Base-by-base conservation (phyloP, 1,284 basidiomycete genomes). In the Cutaneotrichosporon mucoides region DNA sequence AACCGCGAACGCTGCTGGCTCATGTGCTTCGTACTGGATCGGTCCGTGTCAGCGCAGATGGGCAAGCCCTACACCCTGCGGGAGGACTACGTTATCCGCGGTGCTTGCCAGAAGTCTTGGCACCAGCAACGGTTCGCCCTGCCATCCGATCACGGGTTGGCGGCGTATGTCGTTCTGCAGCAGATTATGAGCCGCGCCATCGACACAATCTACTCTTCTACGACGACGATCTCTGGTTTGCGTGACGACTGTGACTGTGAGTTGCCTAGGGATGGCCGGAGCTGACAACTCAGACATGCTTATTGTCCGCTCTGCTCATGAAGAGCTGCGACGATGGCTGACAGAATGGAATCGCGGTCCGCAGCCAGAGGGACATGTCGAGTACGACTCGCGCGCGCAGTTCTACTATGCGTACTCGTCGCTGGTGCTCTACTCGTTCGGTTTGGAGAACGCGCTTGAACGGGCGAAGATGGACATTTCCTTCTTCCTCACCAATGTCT, bases 1-100 rank as follows among this genome's bases (percentile, higher is more conserved):
- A 97, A 96, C 75, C 84, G 94, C 46, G 94, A 97, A 76, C 81
- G 94, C 50, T 94, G 92, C 33, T 98, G 94, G 94, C 83, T 95
- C 55, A 78, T 94, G 64, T 96, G 92, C 74, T 97, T 91, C 76
- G 85, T 85, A 57, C 82, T 96, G 41, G 94, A 98, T 76, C 85
- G 92, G 58, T 94, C 91, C 65, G 84, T 89, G 60, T 92, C 90
- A 65, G 89, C 92, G 1, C 92, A 75, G 55, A 76, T 78, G 76
- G 75, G 75, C 41, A 76, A 81, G 73, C 77, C 80, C 12, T 75
- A 79, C 66, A 70, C 79, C 44, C 57, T 81, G 54, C 63, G 80
- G 24, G 81, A 82, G 64, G 81, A 82, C 75, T 91, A 84, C 73
- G 90, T 97, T 70, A 92, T 97, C 67, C 87, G 93, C 12, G 88